phyloP scores from a whole-genome alignment of 139 green algal species.

The Cymbomonas tetramitiformis region DNA sequence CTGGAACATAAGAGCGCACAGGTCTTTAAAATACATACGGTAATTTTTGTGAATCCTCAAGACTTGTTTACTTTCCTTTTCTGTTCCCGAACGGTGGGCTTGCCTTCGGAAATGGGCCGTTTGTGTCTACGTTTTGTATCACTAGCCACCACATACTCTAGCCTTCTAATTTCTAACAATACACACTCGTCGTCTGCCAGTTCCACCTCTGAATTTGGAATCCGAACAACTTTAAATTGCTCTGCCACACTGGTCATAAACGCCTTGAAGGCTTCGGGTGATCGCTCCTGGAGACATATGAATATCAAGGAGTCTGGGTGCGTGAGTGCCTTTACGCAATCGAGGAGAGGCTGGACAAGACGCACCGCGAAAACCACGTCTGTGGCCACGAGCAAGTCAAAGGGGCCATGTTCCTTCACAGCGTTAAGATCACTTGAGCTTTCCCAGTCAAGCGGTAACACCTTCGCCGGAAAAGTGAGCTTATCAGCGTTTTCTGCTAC shows the following conservation, averaged over 20 bases:
- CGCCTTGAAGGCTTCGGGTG: background rate
- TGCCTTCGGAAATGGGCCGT: no score
- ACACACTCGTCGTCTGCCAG: constrained; percentile 3
- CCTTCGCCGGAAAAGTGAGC: no score
- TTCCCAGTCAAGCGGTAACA: background rate
- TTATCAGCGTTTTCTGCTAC: no score
- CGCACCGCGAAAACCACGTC: constrained; percentile 4
- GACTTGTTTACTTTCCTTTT: no score
- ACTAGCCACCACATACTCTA: no score
- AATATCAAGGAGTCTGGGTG: background rate
- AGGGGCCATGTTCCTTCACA: background rate
- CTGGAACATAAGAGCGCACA: no score
- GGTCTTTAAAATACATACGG: no score
- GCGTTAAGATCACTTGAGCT: background rate
- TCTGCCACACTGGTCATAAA: background rate
- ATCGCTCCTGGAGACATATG: background rate
- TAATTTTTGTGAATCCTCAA: no score
- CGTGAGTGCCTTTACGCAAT: background rate
- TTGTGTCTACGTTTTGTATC: no score
- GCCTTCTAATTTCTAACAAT: constrained; percentile 6
- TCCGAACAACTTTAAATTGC: background rate
- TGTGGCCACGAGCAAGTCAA: constrained; percentile 3
- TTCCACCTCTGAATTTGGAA: background rate
- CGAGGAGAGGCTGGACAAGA: constrained; percentile 1
- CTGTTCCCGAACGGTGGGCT: no score